Percentiles rank a stretch among this genome's conserved stretches.
Evolutionary conservation across 441 rosid genomes (phyloP).

Genomic region (Mallotus japonicus): DNA sequence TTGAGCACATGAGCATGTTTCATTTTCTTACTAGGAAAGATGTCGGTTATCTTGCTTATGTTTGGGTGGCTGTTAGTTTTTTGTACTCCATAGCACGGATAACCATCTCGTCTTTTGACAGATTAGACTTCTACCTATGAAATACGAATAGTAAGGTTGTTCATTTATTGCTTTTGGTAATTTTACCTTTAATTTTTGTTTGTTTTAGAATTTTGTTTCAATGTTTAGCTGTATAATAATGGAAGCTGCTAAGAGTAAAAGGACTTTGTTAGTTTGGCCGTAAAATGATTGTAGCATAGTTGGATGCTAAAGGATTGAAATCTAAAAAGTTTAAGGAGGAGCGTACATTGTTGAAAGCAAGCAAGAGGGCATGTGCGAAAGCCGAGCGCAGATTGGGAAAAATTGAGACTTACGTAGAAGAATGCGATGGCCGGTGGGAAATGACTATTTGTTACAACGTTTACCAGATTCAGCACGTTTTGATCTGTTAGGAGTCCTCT

Average conservation of each 20-base stretch:
- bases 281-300: background rate
- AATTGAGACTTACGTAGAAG: background rate
- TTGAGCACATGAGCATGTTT: constrained; percentile 26
- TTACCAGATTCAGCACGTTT: background rate
- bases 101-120: background rate
- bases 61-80: background rate
- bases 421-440: background rate
- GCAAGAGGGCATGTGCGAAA: background rate
- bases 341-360: background rate
- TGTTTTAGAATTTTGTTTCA: background rate
- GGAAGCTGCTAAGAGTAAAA: background rate
- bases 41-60: background rate
- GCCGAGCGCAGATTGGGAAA: background rate
- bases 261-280: background rate
- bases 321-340: background rate
- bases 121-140: background rate
- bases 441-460: background rate
- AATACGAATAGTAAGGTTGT: background rate
- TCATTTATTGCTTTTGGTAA: too few species aligned
- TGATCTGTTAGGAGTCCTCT: too few species aligned
- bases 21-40: background rate
- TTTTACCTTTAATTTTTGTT: background rate
- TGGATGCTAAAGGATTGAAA: background rate
- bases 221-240: too few species aligned
- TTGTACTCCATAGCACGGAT: background rate